Evolutionary conservation across 306 rosid species (phyloP), one percentile per base, ranked within the genome.

Genomic region (Vigna trinervia): DNA sequence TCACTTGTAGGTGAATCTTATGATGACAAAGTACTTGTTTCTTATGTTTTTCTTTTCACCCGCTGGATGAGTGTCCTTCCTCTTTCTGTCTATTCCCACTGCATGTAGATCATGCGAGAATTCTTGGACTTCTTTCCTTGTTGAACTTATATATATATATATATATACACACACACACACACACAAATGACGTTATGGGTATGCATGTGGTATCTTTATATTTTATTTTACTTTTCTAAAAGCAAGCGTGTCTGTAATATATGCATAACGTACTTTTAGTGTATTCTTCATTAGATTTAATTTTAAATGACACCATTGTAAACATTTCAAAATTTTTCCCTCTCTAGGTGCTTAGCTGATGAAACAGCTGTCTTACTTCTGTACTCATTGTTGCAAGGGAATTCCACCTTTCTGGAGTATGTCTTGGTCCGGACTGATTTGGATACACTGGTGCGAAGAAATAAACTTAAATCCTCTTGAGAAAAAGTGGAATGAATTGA

Each of bases 401-500:
- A 91, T 78, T 74, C 91, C 11, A 78, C 79, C 69, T 91, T 91
- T 83, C 84, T 83, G 82, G 97, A 91, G 72, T 91, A 91, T 74
- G 97, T 88, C 54, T 85, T 91, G 85, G 97, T 91, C 83, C 92
- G 97, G 76, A 89, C 89, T 80, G 97, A 91, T 86, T 48, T 89
- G 87, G 94, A 91, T 81, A 91, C 92, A 45, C 61, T 91, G 97
- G 97, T 91, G 89, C 30, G 91, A 41, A 43, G 39, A 69, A 51
- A 39, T 28, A 78, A 59, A 20, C 81, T 83, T 36, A 60, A 54
- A 60, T 51, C 75, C 62, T 68, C 28, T 26, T 13, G 14, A n/a
- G 34, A 61, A 14, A 71, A 71, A 41, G 0, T 51, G 10, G 23
- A n/a, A 71, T 71, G 28, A 46, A 43, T 48, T 26, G 26, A 43